phyloP scores from a whole-genome alignment of 108 stramenopile species.

The Cyclotella atomus region DNA sequence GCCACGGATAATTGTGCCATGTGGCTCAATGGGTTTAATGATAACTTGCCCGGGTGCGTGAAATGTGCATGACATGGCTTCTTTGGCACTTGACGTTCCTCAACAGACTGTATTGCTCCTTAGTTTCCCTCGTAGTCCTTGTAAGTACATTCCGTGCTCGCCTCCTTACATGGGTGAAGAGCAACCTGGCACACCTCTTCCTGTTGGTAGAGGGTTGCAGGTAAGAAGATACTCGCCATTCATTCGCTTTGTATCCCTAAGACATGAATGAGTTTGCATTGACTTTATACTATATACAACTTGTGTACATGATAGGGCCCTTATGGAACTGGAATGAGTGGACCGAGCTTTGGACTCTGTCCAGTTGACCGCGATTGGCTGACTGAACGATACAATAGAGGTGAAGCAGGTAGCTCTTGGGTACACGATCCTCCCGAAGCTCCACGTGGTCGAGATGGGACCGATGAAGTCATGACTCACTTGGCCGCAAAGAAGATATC shows the following conservation, averaged over 20 bases:
- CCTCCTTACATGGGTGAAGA: slow-evolving; percentile 86
- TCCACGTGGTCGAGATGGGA: slow-evolving; percentile 69
- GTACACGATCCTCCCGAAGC: slow-evolving; percentile 74
- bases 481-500: slow-evolving; percentile 84
- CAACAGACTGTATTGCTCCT: neutral
- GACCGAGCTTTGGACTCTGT: slow-evolving; percentile 77
- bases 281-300: too few relatives aligned
- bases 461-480: slow-evolving; percentile 76
- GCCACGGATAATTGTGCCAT: slow-evolving; percentile 95
- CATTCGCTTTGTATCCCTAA: too few relatives aligned
- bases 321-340: slow-evolving; percentile 87
- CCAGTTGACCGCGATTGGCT: slow-evolving; percentile 85
- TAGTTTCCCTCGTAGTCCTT: slow-evolving; percentile 64
- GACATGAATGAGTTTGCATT: too few relatives aligned
- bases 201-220: slow-evolving; percentile 68
- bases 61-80: neutral
- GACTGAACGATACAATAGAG: slow-evolving; percentile 64
- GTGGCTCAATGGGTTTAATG: slow-evolving; percentile 97
- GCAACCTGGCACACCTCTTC: slow-evolving; percentile 90
- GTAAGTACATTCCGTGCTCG: slow-evolving; percentile 83
- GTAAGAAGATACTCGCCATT: slow-evolving; percentile 2
- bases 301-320: slow-evolving; percentile 57
- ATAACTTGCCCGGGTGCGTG: slow-evolving; percentile 68
- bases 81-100: neutral
- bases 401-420: slow-evolving; percentile 67